Conservation (phyloP, 495 filamentous ascomycete genomes). For the Letharia lupina region DNA sequence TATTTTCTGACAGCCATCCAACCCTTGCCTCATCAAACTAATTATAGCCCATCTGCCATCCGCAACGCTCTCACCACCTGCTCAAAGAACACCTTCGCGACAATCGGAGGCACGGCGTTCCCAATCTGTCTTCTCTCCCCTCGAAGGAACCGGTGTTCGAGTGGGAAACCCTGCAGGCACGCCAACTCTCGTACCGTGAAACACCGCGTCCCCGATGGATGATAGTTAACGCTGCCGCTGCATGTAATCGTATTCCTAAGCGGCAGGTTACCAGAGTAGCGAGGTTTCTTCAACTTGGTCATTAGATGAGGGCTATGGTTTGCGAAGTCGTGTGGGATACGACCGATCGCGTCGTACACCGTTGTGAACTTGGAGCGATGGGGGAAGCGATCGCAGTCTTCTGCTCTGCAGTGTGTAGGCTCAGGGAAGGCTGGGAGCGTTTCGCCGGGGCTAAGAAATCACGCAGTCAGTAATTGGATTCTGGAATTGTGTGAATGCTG, state of each 20-base stretch:
- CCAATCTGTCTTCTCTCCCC: slow-evolving; percentile 64
- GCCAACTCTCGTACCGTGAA: slow-evolving; percentile 69
- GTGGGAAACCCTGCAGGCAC: slow-evolving; percentile 65
- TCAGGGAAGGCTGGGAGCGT: slow-evolving; percentile 57
- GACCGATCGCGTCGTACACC: slow-evolving; percentile 39
- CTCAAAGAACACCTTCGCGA: slow-evolving; percentile 52
- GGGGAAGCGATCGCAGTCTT: slow-evolving; percentile 14
- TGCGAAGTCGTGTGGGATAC: slow-evolving; percentile 33
- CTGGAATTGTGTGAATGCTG: not conserved
- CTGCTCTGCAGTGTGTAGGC: slow-evolving; percentile 49
- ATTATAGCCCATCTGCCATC: slow-evolving; percentile 40
- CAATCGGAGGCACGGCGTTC: slow-evolving; percentile 71
- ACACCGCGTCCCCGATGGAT: slow-evolving; percentile 55
- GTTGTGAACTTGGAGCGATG: slow-evolving; percentile 30
- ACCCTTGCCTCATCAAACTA: too few relatives aligned
- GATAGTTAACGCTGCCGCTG: slow-evolving; percentile 56
- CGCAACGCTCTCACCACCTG: slow-evolving; percentile 50
- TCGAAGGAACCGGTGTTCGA: slow-evolving; percentile 48
- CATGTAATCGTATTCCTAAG: slow-evolving; percentile 55
- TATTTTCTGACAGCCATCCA: not conserved
- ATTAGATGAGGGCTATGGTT: slow-evolving; percentile 41
- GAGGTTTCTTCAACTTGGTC: slow-evolving; percentile 20
- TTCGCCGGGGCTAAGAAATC: slow-evolving; percentile 54
- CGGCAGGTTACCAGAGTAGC: slow-evolving; percentile 41
- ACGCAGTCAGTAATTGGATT: not conserved